Conservation (phyloP, 2,329 filamentous ascomycete species). For the Emydomyces testavorans region DNA sequence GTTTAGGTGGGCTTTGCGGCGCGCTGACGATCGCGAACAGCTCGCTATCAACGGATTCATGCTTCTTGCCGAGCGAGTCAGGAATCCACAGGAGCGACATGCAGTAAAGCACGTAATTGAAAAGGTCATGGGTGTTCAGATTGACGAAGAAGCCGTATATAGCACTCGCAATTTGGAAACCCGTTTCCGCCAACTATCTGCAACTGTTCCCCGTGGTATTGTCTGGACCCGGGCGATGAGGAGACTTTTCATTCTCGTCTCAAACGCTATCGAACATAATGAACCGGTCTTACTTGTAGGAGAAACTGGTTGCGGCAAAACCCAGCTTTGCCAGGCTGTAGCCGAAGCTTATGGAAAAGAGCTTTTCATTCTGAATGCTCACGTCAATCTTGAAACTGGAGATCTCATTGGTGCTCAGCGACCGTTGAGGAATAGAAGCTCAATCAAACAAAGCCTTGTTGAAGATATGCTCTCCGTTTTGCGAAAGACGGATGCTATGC, state of each 20-base stretch:
- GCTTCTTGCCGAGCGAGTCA: conserved; percentile 85
- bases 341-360: conserved; percentile 66
- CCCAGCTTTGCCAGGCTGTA: conserved; percentile 84
- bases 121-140: conserved; percentile 72
- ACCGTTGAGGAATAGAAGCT: conserved; percentile 73
- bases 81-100: conserved; percentile 73
- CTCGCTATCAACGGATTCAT: conserved; percentile 90
- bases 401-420: conserved; percentile 93
- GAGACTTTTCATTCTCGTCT: conserved; percentile 78
- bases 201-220: conserved; percentile 39
- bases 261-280: conserved; percentile 71
- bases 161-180: conserved; percentile 47
- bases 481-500: conserved; percentile 22
- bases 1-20: conserved; percentile 84
- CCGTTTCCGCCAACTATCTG: conserved; percentile 37
- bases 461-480: conserved; percentile 46
- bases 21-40: conserved; percentile 74
- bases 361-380: conserved; percentile 86
- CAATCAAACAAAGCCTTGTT: conserved; percentile 54
- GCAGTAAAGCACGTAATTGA: conserved; percentile 85
- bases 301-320: conserved; percentile 96
- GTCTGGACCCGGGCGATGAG: conserved; percentile 97
- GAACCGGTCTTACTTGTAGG: conserved; percentile 91
- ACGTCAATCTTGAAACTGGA: conserved; percentile 95
- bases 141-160: conserved; percentile 66